Conservation (phyloP, 2,329 filamentous ascomycete genomes). For the Venturia oleaginea region DNA sequence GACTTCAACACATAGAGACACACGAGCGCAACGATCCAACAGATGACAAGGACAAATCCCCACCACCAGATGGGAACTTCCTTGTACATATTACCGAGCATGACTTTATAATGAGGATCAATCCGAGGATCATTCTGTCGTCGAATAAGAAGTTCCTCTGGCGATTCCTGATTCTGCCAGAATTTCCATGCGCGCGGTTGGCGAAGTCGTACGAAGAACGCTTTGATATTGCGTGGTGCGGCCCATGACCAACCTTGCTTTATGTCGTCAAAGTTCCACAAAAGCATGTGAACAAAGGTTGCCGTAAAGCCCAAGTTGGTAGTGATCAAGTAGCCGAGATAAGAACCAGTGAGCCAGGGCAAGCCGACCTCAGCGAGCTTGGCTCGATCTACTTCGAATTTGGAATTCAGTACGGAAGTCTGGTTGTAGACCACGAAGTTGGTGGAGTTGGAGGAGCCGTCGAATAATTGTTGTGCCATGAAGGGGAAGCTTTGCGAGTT, state of each 20-base stretch:
- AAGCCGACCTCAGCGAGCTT: conserved; percentile 13
- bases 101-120: conserved; percentile 27
- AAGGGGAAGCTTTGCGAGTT: conserved; percentile 15
- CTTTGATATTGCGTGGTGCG: conserved; percentile 19
- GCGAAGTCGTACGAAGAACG: conserved; percentile 14
- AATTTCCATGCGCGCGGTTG: conserved; percentile 19
- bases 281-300: conserved; percentile 15
- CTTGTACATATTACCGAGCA: conserved; percentile 23
- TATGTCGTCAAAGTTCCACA: conserved; percentile 26
- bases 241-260: conserved; percentile 27
- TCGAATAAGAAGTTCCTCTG: conserved; percentile 18
- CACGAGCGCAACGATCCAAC: conserved; percentile 20
- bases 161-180: conserved; percentile 20
- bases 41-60: conserved; percentile 18
- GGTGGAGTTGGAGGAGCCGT: conserved; percentile 13
- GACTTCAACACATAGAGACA: conserved; percentile 22
- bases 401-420: conserved; percentile 14
- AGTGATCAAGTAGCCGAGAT: conserved; percentile 14
- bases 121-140: conserved; percentile 20
- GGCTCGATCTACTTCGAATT: conserved; percentile 12
- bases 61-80: conserved; percentile 27
- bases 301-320: conserved; percentile 15
- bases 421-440: conserved; percentile 15
- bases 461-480: conserved; percentile 15
- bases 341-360: conserved; percentile 15